These are phyloP conservation scores for Scedosporium apiospermum DNA, from an alignment of 2,329 filamentous ascomycete species.

Conservation along the genomic window DNA sequence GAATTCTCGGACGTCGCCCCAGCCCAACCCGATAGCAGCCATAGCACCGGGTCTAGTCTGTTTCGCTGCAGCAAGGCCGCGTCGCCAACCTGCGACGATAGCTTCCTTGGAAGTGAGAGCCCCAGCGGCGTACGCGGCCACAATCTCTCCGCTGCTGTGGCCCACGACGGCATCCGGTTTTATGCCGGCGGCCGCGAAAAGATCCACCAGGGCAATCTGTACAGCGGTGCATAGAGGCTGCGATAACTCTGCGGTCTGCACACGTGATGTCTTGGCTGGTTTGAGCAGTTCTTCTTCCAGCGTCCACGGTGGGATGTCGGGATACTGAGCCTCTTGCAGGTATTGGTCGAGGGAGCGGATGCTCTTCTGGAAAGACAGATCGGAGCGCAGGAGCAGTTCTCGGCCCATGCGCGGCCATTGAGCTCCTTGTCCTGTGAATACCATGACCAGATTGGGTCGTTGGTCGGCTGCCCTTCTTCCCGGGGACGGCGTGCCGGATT, in stretches of 20 bases:
- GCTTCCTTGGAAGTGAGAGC: slow-evolving; percentile 15
- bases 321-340: not conserved
- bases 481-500: slow-evolving; percentile 8
- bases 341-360: not conserved
- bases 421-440: slow-evolving; percentile 3
- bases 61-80: slow-evolving; percentile 14
- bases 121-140: slow-evolving; percentile 31
- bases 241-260: slow-evolving; percentile 23
- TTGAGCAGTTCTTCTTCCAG: not conserved
- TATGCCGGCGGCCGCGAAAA: slow-evolving; percentile 33
- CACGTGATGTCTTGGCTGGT: not conserved
- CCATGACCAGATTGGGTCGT: slow-evolving; percentile 9
- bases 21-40: slow-evolving; percentile 15
- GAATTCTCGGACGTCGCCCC: not conserved
- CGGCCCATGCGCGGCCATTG: slow-evolving; percentile 1
- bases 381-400: not conserved
- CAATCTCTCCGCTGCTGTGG: slow-evolving; percentile 40
- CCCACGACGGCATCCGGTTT: slow-evolving; percentile 28
- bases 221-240: slow-evolving; percentile 35
- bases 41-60: slow-evolving; percentile 16
- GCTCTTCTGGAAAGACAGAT: slow-evolving; percentile 10
- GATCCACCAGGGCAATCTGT: slow-evolving; percentile 34
- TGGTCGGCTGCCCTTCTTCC: slow-evolving; percentile 8
- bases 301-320: not conserved
- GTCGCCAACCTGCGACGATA: slow-evolving; percentile 20